Evolutionary conservation across 2,329 filamentous ascomycete genomes (phyloP).

Genomic region (Triangularia setosa): DNA sequence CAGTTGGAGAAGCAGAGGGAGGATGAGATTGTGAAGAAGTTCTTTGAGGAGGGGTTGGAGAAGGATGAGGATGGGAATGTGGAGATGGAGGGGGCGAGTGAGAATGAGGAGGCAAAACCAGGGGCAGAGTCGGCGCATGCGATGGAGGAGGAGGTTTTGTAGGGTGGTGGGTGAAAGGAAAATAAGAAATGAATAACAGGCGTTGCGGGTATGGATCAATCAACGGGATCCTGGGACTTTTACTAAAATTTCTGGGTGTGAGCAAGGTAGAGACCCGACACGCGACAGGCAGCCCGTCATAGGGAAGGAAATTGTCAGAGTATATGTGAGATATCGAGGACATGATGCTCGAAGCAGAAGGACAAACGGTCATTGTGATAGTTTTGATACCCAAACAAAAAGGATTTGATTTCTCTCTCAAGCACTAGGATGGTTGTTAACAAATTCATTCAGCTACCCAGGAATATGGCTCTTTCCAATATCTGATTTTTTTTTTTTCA

Average conservation of each 20-base stretch:
- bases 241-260: not conserved
- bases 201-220: not conserved
- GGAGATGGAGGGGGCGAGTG: conserved; percentile 31
- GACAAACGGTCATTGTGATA: not conserved
- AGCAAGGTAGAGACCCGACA: too few species aligned
- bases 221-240: not conserved
- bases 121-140: not conserved
- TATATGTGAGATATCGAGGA: not conserved
- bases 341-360: not conserved
- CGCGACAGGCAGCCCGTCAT: too few species aligned
- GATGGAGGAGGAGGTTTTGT: conserved; percentile 21
- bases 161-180: not conserved
- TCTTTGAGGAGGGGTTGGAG: conserved; percentile 26
- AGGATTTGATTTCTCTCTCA: not conserved
- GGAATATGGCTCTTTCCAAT: too few species aligned
- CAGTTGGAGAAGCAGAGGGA: conserved; percentile 22
- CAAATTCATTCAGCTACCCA: too few species aligned
- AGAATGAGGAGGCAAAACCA: not conserved
- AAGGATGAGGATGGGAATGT: conserved; percentile 34
- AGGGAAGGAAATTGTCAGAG: not conserved
- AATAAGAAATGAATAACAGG: not conserved
- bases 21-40: conserved; percentile 22
- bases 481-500: too few species aligned
- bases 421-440: too few species aligned
- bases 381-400: not conserved